Evolutionary conservation across 148 eudicot genomes (phyloP).

Genomic region (Camellia lanceoleosa): DNA sequence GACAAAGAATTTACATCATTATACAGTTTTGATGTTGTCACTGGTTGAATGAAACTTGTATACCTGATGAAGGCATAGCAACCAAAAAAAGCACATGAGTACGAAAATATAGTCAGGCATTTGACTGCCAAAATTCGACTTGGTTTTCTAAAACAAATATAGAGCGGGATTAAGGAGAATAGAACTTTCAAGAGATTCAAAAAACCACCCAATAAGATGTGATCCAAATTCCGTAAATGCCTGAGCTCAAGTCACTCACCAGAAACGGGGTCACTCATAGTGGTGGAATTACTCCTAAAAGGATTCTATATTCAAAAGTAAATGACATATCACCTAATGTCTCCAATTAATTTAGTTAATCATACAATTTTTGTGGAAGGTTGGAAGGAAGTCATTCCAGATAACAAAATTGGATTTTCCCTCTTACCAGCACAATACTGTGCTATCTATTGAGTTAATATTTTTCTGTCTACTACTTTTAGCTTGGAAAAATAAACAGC

Average conservation of each 20-base stretch:
- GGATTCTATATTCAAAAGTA: not conserved
- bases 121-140: not conserved
- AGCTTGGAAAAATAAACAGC: not conserved
- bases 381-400: not conserved
- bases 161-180: not conserved
- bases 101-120: not conserved
- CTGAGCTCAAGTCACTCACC: not conserved
- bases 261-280: not conserved
- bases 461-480: not conserved
- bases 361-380: not conserved
- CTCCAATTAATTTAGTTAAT: not conserved
- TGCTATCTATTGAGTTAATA: no score
- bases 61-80: constrained; percentile 52
- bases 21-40: constrained; percentile 77
- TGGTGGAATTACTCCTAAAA: not conserved
- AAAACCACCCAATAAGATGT: not conserved
- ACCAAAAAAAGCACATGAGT: not conserved
- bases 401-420: not conserved
- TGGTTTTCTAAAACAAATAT: not conserved
- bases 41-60: constrained; percentile 91
- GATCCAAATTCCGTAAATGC: not conserved
- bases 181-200: not conserved
- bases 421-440: no score
- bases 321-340: not conserved
- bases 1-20: constrained; percentile 57